Base-by-base conservation (phyloP, 352 stramenopile genomes). In the Peronospora destructor region DNA sequence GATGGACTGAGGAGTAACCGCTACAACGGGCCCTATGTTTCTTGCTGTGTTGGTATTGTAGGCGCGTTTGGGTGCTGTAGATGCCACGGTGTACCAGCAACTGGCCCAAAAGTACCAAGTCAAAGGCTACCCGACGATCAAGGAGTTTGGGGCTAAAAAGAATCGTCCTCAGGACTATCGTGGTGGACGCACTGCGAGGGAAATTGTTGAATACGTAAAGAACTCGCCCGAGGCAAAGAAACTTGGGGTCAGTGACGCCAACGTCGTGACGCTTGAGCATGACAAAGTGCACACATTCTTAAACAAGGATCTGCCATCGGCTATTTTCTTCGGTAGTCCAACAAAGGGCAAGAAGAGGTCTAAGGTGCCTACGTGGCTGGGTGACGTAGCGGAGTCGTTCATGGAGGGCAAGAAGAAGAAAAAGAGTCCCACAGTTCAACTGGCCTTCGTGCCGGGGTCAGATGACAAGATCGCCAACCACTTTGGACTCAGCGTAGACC, bases 81-180 rank as follows among this genome's bases (percentile, higher is more conserved):
- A 91, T 41, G 79, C 75, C 0, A 86, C 73, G 6, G 73, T 52
- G 53, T 60, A 91, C 44, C 43, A 78, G 30, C 40, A 71, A 12
- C 55, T 91, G 45, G 80, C 77, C 6, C 76, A 88, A 49, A 80
- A 88, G 59, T 91, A 85, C 56, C 62, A 78, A 41, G 65, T 91
- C 52, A 65, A 87, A 49, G 80, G 80, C 21, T 91, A 83, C 53
- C 80, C 80, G 38, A 91, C 80, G 7, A 85, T 91, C 59, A 91
- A 88, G 67, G 76, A 88, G 45, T 91, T 91, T 39, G 80, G 75
- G 8, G 66, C 68, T 30, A 87, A 88, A 56, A 91, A 91, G 70
- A 87, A 84, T 53, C 83, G 81, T 33, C 80, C 80, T 23, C 63
- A 52, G 23, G 80, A 88, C 46, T 91, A 87, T 60, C 73, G 73